Evolutionary conservation across 1,284 basidiomycete genomes (phyloP), one percentile per base, ranked within the genome.

Genomic region (Hypsizygus ulmarius): DNA sequence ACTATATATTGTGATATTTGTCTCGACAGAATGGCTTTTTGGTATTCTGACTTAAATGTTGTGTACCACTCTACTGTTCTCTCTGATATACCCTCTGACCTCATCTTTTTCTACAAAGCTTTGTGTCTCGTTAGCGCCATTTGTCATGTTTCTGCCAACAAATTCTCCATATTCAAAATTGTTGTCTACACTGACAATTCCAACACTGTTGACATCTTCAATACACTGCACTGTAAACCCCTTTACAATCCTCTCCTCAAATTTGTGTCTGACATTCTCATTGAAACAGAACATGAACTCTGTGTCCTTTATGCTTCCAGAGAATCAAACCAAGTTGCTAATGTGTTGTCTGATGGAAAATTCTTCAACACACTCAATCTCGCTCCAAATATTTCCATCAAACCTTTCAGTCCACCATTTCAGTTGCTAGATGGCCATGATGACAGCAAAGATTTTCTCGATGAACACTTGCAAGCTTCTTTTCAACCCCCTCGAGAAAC

Each of bases 191-290:
- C 67, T 1, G 68, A 75, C 49, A 72, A 64, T 49, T 18, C 42
- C 0, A 67, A 69, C 52, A 63, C 62, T 0, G 65, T 70, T 2
- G 52, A 63, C 18, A 63, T 72, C 5, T 75, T 73, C 53, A 52
- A 61, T 43, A 53, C 64, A 0, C 45, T 74, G 39, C 42, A 19
- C 3, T 35, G 35, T 9, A 3, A n/a, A 8, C 47, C 47, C 3
- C 2, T 16, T 27, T 46, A 39, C 25, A 49, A 49, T 14, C 11
- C 11, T 38, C 16, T 49, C 5, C 21, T 49, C 5, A 54, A 6
- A 19, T 29, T 25, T 15, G 43, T 46, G 5, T 41, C 16, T 6
- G 47, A 49, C 19, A 16, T 28, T n/a, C 16, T 46, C 15, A 34
- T 18, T 12, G 5, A 3, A 18, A 30, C 8, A 49, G n/a, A n/a